These are phyloP conservation scores for Scorias spongiosa DNA, from an alignment of 2,329 filamentous ascomycete genomes.

Conservation along the genomic window DNA sequence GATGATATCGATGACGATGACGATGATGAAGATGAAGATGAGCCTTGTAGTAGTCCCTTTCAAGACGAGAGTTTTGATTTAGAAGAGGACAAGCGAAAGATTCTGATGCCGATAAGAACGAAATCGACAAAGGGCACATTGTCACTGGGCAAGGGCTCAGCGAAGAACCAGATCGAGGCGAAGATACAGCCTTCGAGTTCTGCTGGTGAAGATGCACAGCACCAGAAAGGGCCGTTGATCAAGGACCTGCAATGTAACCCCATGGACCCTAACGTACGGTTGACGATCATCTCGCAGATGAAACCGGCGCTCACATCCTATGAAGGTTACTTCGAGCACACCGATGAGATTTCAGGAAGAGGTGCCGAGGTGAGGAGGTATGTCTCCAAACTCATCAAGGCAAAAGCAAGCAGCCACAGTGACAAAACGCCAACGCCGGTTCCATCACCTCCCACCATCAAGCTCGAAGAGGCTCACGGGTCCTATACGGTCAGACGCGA, in stretches of 20 bases:
- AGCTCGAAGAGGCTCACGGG: slow-evolving; percentile 48
- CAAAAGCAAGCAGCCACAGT: slow-evolving; percentile 34
- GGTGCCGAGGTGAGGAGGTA: slow-evolving; percentile 68
- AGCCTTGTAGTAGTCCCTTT: slow-evolving; percentile 56
- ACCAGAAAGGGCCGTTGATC: slow-evolving; percentile 56
- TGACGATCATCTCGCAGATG: slow-evolving; percentile 58
- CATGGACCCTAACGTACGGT: slow-evolving; percentile 58
- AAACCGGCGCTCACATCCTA: slow-evolving; percentile 62
- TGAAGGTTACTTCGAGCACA: slow-evolving; percentile 64
- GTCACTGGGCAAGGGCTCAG: slow-evolving; percentile 17
- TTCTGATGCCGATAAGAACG: slow-evolving; percentile 37
- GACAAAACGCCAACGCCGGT: slow-evolving; percentile 49
- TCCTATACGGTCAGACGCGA: slow-evolving; percentile 70
- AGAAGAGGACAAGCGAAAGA: slow-evolving; percentile 26
- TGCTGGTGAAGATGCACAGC: slow-evolving; percentile 23
- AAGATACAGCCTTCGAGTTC: slow-evolving; percentile 3
- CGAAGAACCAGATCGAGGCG: slow-evolving; percentile 18
- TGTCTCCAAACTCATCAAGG: slow-evolving; percentile 50
- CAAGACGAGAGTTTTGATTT: slow-evolving; percentile 44
- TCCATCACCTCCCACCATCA: slow-evolving; percentile 46
- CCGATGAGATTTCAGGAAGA: slow-evolving; percentile 46
- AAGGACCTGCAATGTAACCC: slow-evolving; percentile 79
- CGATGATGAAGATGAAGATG: slow-evolving; percentile 18
- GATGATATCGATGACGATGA: slow-evolving; percentile 23
- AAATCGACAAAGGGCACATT: slow-evolving; percentile 32